Evolutionary conservation across 169 alveolate genomes (phyloP), one percentile per base, ranked within the genome.

Genomic region (Toxoplasma gondii): DNA sequence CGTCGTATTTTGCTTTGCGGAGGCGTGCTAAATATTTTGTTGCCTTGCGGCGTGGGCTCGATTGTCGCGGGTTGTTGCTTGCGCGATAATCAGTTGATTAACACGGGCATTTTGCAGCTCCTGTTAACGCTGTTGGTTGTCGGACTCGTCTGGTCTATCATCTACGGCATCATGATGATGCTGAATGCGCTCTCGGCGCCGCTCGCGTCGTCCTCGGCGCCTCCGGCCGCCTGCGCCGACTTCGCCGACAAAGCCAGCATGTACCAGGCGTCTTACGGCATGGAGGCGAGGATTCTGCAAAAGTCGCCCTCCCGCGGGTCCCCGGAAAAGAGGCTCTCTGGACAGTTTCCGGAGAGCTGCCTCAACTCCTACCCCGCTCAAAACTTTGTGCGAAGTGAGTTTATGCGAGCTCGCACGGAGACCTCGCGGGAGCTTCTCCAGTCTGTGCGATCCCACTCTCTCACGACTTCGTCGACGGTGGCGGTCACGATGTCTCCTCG

Each of bases 71-170:
- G 90, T 7, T 82, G 90, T 31, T 82, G 90, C 41, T 12, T 82
- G 41, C 53, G 90, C 10, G 90, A 82, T 41, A 82, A 82, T 24
- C 90, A 82, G 90, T 44, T 82, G 90, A 82, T 82, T 36, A 41
- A 38, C 19, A 82, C 90, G 36, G 90, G 90, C 34, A 49, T 31
- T 1, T 31, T 82, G 90, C 90, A 82, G 64, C 67, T 82, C 9
- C 54, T 41, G 27, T 49, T 82, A 16, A 82, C 90, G 38, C 64
- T 82, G 69, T 67, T 82, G 53, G n/a, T 82, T 10, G 90, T 82
- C 5, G 90, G 90, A 9, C 39, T 82, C 24, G 29, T 82, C 5
- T 82, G 90, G 90, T 82, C 90, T 1, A 36, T 82, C 36, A 49
- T 82, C 38, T 82, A 82, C 67, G 90, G 90, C 34, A 43, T 38